Base-by-base conservation (phyloP, 2,329 filamentous ascomycete genomes). In the Xylariaceae sp. region DNA sequence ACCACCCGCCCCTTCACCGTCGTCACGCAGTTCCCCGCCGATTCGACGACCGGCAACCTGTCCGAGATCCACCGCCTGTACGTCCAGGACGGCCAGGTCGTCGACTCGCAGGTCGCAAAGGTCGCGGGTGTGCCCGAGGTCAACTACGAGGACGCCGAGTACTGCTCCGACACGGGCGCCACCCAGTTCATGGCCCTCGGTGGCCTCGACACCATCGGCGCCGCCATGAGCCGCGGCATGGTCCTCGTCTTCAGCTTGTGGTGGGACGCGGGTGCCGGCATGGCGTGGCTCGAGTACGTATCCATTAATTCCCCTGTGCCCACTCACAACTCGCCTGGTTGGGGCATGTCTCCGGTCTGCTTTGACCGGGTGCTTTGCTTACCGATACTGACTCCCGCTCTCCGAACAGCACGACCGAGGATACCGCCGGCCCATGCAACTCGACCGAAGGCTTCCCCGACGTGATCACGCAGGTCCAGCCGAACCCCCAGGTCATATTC, bases 251-350 rank as follows among this genome's bases (percentile, higher is more conserved):
- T 75, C 43, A 61, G 57, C 41, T 59, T 75, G 29, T 74, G 69
- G 69, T 68, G 67, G 56, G 68, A 72, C 41, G 58, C 62, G 10
- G 53, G 59, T 12, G 56, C 58, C 15, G 63, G 61, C 39, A 74
- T 75, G 71, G 59, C 63, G 12, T 75, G 70, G 70, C 57, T 75
- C 18, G 70, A 75, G n/a, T n/a, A n/a, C n/a, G n/a, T n/a, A n/a
- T n/a, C n/a, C n/a, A n/a, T n/a, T n/a, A n/a, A n/a, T n/a, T n/a
- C n/a, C n/a, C n/a, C n/a, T n/a, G n/a, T n/a, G n/a, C n/a, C n/a
- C n/a, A n/a, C n/a, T n/a, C n/a, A n/a, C n/a, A n/a, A n/a, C n/a
- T n/a, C n/a, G n/a, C n/a, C n/a, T n/a, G n/a, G n/a, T n/a, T n/a
- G n/a, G n/a, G n/a, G n/a, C n/a, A n/a, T n/a, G n/a, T n/a, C n/a